A percentile compares a stretch with the other conserved stretches of the same genome.
phyloP scores from a whole-genome alignment of 1,284 basidiomycete species.

The Phlebopus sp. region DNA sequence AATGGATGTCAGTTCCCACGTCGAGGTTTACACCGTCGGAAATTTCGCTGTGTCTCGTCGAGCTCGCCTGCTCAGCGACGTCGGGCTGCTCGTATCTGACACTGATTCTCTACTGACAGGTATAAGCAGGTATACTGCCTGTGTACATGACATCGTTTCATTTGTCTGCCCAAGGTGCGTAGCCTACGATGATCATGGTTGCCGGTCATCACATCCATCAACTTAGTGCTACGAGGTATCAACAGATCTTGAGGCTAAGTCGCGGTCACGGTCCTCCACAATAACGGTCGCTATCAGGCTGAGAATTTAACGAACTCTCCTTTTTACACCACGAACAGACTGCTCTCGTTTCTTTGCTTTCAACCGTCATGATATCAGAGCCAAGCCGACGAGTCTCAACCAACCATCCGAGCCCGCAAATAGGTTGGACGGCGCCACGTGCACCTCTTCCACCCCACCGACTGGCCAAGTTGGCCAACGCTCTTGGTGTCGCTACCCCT shows the following conservation, averaged over 20 bases:
- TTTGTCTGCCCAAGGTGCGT: conserved; percentile 16
- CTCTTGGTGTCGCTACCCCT: conserved; percentile 73
- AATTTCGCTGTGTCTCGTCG: conserved; percentile 8
- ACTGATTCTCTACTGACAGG: not conserved
- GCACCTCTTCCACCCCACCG: conserved; percentile 69
- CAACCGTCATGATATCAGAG: conserved; percentile 14
- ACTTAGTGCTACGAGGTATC: conserved; percentile 3
- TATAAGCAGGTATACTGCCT: not conserved
- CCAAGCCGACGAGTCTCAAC: conserved; percentile 10
- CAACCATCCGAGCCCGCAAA: conserved; percentile 14
- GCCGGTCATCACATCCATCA: not conserved
- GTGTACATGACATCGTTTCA: conserved; percentile 7
- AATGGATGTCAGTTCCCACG: conserved; percentile 16
- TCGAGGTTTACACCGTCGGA: conserved; percentile 11
- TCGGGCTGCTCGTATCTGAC: conserved; percentile 1
- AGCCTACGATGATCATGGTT: not conserved
- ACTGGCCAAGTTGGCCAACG: conserved; percentile 78
- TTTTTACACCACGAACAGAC: conserved; percentile 1
- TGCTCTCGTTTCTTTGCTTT: conserved; percentile 1
- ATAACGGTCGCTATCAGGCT: conserved; percentile 3
- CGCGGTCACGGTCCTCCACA: conserved; percentile 3
- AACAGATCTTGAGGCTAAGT: conserved; percentile 1
- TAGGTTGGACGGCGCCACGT: conserved; percentile 59
- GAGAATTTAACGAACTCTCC: conserved; percentile 2
- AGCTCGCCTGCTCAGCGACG: conserved; percentile 7